Conservation (phyloP, 2,329 filamentous ascomycete species). For the Diaporthe destruens region DNA sequence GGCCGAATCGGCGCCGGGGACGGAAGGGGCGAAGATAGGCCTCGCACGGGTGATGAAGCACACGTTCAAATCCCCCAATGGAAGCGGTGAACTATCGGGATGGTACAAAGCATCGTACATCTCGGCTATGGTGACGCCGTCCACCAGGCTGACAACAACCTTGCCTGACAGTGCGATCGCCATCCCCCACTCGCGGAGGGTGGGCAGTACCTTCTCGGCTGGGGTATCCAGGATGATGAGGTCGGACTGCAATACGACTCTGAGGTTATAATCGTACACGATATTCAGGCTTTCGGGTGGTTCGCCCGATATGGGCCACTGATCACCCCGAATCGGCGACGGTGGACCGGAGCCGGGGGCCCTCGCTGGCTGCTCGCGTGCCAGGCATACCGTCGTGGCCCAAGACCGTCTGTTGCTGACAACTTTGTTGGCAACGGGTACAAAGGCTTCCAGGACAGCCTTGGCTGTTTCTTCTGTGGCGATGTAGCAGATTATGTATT, state of each 20-base stretch:
- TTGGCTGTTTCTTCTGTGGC: not conserved
- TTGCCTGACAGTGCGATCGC: not conserved
- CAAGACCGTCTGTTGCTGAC: no score
- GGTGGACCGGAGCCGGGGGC: not conserved
- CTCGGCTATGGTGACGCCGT: not conserved
- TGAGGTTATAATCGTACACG: fast-evolving
- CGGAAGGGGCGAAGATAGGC: no score
- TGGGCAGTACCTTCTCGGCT: no score
- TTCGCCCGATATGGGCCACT: fast-evolving
- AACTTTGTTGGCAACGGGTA: no score
- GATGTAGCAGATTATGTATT: not conserved
- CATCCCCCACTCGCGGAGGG: not conserved
- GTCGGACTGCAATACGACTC: not conserved
- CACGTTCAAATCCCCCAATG: no score
- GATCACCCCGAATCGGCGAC: not conserved
- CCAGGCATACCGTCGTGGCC: not conserved
- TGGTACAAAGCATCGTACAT: not conserved
- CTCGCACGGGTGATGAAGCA: not conserved
- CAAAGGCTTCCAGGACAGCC: not conserved
- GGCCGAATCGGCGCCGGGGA: no score
- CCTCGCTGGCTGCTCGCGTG: not conserved
- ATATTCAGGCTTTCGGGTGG: not conserved
- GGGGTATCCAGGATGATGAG: not conserved
- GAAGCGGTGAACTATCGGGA: no score
- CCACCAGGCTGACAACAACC: not conserved